Evolutionary conservation across 2,329 filamentous ascomycete species (phyloP).

Genomic region (Waltergamsia citrina): DNA sequence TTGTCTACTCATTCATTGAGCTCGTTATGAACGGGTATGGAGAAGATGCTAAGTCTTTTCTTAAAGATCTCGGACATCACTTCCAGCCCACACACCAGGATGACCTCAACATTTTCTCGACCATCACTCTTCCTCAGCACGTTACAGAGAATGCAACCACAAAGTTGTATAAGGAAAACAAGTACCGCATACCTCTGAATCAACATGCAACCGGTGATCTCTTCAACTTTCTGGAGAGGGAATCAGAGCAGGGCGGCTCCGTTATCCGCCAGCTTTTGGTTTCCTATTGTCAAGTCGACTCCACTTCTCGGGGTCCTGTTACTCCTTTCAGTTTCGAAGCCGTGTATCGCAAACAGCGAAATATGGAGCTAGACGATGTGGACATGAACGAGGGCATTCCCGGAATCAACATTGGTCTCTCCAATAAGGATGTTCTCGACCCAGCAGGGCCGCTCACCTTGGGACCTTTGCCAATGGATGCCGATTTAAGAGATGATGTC

Average conservation of each 20-base stretch:
- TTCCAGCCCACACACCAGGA: slow-evolving; percentile 76
- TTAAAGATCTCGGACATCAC: slow-evolving; percentile 53
- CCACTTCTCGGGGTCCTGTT: slow-evolving; percentile 51
- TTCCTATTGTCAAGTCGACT: slow-evolving; percentile 46
- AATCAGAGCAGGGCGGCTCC: slow-evolving; percentile 69
- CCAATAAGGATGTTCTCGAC: slow-evolving; percentile 50
- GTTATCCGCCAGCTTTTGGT: slow-evolving; percentile 68
- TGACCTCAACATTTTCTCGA: slow-evolving; percentile 66
- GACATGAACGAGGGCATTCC: slow-evolving; percentile 58
- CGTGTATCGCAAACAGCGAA: slow-evolving; percentile 45
- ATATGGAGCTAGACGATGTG: slow-evolving; percentile 52
- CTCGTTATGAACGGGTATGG: slow-evolving; percentile 64
- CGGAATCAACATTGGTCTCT: slow-evolving; percentile 51
- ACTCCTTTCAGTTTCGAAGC: slow-evolving; percentile 55
- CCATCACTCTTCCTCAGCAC: slow-evolving; percentile 69
- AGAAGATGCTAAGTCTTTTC: slow-evolving; percentile 65
- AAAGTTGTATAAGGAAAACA: slow-evolving; percentile 74
- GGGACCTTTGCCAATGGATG: slow-evolving; percentile 75
- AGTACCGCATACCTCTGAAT: slow-evolving; percentile 85
- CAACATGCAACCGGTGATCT: slow-evolving; percentile 73
- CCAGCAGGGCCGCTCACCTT: slow-evolving; percentile 56
- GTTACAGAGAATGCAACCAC: slow-evolving; percentile 67
- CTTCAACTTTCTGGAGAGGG: slow-evolving; percentile 83
- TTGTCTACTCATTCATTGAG: slow-evolving; percentile 85
- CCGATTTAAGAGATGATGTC: slow-evolving; percentile 74